Conservation (phyloP, 1,284 basidiomycete genomes). For the Sanguinoderma infundibulare region DNA sequence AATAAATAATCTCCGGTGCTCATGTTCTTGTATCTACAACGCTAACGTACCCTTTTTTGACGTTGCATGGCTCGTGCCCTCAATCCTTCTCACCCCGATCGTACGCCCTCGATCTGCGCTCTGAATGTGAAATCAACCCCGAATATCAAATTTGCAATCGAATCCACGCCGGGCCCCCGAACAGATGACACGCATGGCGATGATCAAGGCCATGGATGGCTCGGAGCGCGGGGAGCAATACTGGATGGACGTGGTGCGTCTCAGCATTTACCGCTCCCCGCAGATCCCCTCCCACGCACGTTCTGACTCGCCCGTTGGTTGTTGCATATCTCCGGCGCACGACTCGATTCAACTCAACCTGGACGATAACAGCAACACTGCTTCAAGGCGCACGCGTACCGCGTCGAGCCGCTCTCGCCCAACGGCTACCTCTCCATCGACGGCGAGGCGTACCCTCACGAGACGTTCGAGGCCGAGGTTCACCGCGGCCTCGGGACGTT, state of each 20-base stretch:
- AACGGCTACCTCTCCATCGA: conserved; percentile 74
- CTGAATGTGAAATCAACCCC: background rate
- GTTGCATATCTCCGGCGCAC: background rate
- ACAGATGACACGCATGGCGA: conserved; percentile 58
- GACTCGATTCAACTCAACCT: no score
- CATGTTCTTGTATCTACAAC: background rate
- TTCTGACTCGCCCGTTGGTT: background rate
- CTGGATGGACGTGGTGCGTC: conserved; percentile 64
- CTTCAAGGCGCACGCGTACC: conserved; percentile 79
- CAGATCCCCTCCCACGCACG: background rate
- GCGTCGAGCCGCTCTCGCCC: conserved; percentile 64
- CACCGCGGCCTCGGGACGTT: conserved; percentile 73
- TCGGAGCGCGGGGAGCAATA: conserved; percentile 71
- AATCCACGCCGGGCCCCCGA: background rate
- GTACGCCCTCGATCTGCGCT: background rate
- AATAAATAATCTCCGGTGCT: background rate
- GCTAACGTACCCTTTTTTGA: background rate
- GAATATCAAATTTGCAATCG: background rate
- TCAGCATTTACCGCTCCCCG: background rate
- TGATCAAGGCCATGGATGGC: conserved; percentile 67
- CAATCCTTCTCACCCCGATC: background rate
- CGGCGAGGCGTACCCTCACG: conserved; percentile 84
- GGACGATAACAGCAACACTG: conserved; percentile 64
- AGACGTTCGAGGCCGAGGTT: conserved; percentile 86
- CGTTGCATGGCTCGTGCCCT: background rate